Evolutionary conservation across 1,284 basidiomycete species (phyloP), one percentile per base, ranked within the genome.

Genomic region (Austroboletus niveus): DNA sequence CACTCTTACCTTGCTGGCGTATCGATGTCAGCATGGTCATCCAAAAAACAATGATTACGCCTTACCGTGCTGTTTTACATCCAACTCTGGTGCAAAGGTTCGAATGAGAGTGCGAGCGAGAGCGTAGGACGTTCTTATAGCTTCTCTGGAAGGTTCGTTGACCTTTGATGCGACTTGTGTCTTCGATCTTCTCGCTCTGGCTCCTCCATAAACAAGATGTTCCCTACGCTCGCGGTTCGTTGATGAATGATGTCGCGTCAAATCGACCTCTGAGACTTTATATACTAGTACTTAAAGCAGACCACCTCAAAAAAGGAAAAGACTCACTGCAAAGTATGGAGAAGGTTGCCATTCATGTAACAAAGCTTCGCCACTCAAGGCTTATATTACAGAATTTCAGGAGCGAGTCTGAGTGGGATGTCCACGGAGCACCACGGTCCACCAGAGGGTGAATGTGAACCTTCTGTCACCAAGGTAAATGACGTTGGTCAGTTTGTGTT

Each of bases 71-170:
- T 39, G 9, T 15, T n/a, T 35, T 17, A 32, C 40, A 12, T 56
- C 14, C n/a, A 36, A 40, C 31, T 20, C 22, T 29, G 31, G 4
- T 0, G 43, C 1, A 43, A 41, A 46, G 24, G 40, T 42, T 3
- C 32, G 31, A 3, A 58, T 14, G 24, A 48, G 47, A 3, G 47
- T 52, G 32, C 1, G 42, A 17, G 38, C 48, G 10, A 52, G 42
- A 24, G 51, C 42, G 22, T n/a, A 27, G 24, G 45, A 22, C 4
- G 32, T 14, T 15, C 29, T 2, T 8, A 27, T 10, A 10, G 20
- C 12, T 6, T 22, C 7, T 36, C 29, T 27, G 22, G 34, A 38
- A 22, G 29, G 27, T 10, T 20, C 9, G n/a, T 47, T 15, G 8
- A 47, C 20, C 8, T 8, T 17, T 15, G 36, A 49, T 17, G 22